phyloP scores from a whole-genome alignment of 2,329 filamentous ascomycete genomes.

The Aspergillus sclerotialis region DNA sequence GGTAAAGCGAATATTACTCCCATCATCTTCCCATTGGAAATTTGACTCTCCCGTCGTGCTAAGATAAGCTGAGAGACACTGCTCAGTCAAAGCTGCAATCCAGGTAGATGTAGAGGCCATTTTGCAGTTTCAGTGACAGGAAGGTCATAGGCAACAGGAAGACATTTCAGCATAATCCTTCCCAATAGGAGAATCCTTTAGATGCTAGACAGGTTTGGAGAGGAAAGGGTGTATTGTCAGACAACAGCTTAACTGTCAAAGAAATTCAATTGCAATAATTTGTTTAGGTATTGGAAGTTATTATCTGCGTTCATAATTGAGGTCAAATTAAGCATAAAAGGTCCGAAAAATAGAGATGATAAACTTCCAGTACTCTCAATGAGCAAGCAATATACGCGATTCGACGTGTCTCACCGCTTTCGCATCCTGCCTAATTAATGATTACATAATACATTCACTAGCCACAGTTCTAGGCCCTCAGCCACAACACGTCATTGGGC shows the following conservation, averaged over 20 bases:
- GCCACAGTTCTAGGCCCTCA: conserved; percentile 9
- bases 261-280: no score
- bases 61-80: conserved; percentile 14
- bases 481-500: conserved; percentile 27
- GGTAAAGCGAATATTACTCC: conserved; percentile 25
- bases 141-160: no score
- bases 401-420: conserved; percentile 15
- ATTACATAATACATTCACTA: conserved; percentile 9
- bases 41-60: conserved; percentile 5
- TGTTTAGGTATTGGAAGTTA: no score
- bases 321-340: no score
- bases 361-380: neutral
- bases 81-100: conserved; percentile 19
- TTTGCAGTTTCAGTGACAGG: conserved; percentile 8
- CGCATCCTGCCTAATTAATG: neutral
- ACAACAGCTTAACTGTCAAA: no score
- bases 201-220: no score
- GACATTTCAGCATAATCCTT: conserved; percentile 1
- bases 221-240: no score
- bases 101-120: conserved; percentile 18
- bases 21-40: conserved; percentile 25
- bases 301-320: no score
- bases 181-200: neutral
- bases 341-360: neutral
- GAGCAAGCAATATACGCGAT: conserved; percentile 1